Base-by-base conservation (phyloP, 192 early-diverging fungal genomes). In the Polychytrium aggregatum region DNA sequence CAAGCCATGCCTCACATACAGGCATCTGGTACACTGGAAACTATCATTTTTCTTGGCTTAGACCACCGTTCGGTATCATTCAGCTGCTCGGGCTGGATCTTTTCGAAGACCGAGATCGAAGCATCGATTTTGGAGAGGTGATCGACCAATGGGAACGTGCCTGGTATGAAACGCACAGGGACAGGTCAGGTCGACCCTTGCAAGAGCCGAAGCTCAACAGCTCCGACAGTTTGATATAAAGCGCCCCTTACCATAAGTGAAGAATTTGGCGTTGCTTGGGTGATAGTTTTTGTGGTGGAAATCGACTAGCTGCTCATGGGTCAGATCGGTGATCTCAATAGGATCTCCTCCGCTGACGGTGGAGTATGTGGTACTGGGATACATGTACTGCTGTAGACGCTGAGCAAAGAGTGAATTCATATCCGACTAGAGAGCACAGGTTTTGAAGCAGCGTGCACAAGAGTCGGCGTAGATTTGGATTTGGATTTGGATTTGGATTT, bases 171-270 rank as follows among this genome's bases (percentile, higher is more conserved):
- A 22, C 16, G 43, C n/a, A 27, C 27, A 33, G 10, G 31, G 22
- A 14, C 36, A 22, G 24, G 11, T 27, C 16, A 35, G 22, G 25
- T 13, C 10, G 22, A 26, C 29, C 10, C 27, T 37, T 6, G 18
- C n/a, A 14, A 17, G 37, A 21, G 8, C 17, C 20, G n/a, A n/a
- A n/a, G n/a, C n/a, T n/a, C n/a, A n/a, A n/a, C n/a, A n/a, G n/a
- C n/a, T n/a, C n/a, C n/a, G n/a, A n/a, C n/a, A n/a, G n/a, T n/a
- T n/a, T n/a, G n/a, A n/a, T n/a, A n/a, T n/a, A n/a, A n/a, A n/a
- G n/a, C n/a, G n/a, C n/a, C n/a, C n/a, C n/a, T n/a, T n/a, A 48
- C 91, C 92, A 63, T 93, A 97, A 14, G 89, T 88, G 53, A 85
- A 92, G 57, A 93, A 84, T 10, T 74, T 77, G 8, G 88, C 84